Conservation (phyloP, 306 rosid species). For the Oxytropis ochrocephala region DNA sequence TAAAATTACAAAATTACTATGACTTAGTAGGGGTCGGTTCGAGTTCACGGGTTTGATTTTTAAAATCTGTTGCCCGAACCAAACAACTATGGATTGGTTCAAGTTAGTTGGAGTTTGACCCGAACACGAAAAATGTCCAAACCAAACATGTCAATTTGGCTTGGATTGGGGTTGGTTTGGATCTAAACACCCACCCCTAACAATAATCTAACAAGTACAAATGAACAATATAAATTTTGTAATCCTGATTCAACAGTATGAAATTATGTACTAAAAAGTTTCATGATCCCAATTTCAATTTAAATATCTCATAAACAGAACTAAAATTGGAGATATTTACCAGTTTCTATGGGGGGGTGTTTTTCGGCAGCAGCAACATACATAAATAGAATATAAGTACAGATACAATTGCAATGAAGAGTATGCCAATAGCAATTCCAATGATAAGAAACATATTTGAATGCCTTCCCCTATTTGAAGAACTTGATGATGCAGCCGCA, state of each 20-base stretch:
- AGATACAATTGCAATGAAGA: constrained; percentile 56
- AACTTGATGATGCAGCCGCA: constrained; percentile 35
- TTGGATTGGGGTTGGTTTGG: no score
- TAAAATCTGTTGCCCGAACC: no score
- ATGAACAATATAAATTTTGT: no score
- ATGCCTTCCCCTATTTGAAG: constrained; percentile 49
- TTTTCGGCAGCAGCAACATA: constrained; percentile 36
- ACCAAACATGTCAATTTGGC: no score
- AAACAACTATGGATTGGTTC: no score
- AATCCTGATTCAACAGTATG: neutral
- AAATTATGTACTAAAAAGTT: neutral
- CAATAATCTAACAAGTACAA: no score
- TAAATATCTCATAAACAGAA: neutral
- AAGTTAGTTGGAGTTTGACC: no score
- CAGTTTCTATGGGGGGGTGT: constrained; percentile 49
- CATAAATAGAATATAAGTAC: constrained; percentile 57
- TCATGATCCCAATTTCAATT: neutral
- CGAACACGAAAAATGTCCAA: no score
- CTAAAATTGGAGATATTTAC: constrained; percentile 39
- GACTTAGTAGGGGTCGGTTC: no score
- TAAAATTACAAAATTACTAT: no score
- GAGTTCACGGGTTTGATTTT: no score
- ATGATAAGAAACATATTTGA: constrained; percentile 59
- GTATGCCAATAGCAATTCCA: constrained; percentile 63
- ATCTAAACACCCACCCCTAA: no score